Percentiles rank a stretch among this genome's conserved stretches.
Evolutionary conservation across 2,329 filamentous ascomycete genomes (phyloP).

Genomic region (Ascosphaera apis): DNA sequence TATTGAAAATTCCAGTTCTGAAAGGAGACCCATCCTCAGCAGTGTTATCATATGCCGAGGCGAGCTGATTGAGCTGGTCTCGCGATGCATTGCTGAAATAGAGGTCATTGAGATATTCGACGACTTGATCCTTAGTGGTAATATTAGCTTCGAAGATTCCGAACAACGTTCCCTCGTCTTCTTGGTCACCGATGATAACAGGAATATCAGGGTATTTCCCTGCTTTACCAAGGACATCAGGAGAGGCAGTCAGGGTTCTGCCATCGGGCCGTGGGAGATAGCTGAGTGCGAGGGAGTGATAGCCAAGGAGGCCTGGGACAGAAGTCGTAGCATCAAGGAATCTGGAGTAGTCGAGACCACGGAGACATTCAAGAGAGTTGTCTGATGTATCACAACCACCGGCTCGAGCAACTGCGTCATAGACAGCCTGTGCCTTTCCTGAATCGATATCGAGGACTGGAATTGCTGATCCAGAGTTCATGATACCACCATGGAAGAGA

Average conservation of each 20-base stretch:
- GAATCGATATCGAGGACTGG: constrained; percentile 42
- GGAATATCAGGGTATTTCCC: constrained; percentile 37
- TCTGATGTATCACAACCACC: constrained; percentile 22
- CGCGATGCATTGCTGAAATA: constrained; percentile 37
- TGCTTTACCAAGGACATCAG: constrained; percentile 31
- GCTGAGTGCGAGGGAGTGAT: constrained; percentile 44
- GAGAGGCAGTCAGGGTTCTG: constrained; percentile 34
- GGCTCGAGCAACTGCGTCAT: constrained; percentile 21
- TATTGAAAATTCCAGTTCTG: constrained; percentile 43
- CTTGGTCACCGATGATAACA: constrained; percentile 49
- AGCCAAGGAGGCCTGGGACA: constrained; percentile 44
- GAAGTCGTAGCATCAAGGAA: constrained; percentile 43
- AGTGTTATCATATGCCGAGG: constrained; percentile 38
- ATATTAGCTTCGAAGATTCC: constrained; percentile 46
- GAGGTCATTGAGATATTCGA: constrained; percentile 34
- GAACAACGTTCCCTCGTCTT: constrained; percentile 62
- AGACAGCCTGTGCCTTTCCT: constrained; percentile 38
- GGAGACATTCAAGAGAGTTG: constrained; percentile 26
- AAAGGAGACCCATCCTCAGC: constrained; percentile 44
- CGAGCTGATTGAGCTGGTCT: constrained; percentile 29
- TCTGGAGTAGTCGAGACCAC: constrained; percentile 21
- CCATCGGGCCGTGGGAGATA: constrained; percentile 57
- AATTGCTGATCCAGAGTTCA: constrained; percentile 46
- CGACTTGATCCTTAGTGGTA: constrained; percentile 34
- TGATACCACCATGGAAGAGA: constrained; percentile 55